A percentile compares a stretch with the other conserved stretches of the same genome.
phyloP scores from a whole-genome alignment of 208 protist species.

The Leishmania guyanensis region DNA sequence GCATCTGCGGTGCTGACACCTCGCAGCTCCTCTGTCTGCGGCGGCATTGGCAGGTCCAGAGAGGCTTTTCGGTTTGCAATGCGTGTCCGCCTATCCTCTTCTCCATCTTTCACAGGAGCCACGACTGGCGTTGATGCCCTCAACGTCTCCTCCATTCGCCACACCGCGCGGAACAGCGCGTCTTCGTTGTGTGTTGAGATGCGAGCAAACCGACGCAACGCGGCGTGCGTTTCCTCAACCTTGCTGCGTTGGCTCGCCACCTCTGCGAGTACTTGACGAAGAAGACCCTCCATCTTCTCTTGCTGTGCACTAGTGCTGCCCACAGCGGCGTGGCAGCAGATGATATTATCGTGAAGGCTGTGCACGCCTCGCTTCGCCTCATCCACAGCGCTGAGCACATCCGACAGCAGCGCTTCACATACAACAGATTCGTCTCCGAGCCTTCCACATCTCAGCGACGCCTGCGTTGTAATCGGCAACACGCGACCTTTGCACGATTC shows the following conservation, averaged over 20 bases:
- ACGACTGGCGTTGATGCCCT: not conserved
- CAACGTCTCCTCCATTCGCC: not conserved
- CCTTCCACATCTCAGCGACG: not conserved
- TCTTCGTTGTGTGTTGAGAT: conserved; percentile 16
- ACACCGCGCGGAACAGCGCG: conserved; percentile 4
- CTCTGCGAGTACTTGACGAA: not conserved
- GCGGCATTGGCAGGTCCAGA: not conserved
- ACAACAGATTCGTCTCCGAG: not conserved
- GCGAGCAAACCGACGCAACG: conserved; percentile 3
- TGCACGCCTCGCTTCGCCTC: not conserved
- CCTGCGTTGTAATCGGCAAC: not conserved
- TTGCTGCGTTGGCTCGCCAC: not conserved
- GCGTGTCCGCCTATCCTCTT: not conserved
- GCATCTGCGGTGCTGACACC: not conserved
- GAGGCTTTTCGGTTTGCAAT: too few relatives aligned
- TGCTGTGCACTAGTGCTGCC: not conserved
- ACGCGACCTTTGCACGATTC: not conserved
- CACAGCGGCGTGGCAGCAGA: not conserved
- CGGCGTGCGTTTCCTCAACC: not conserved
- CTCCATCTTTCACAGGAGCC: not conserved
- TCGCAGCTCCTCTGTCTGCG: not conserved
- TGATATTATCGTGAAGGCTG: not conserved
- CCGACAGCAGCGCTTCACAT: not conserved
- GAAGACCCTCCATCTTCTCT: not conserved
- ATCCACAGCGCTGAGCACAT: not conserved